Evolutionary conservation across 805 yeast genomes (phyloP), one percentile per base, ranked within the genome.

Genomic region (Starmera dryadoides): DNA sequence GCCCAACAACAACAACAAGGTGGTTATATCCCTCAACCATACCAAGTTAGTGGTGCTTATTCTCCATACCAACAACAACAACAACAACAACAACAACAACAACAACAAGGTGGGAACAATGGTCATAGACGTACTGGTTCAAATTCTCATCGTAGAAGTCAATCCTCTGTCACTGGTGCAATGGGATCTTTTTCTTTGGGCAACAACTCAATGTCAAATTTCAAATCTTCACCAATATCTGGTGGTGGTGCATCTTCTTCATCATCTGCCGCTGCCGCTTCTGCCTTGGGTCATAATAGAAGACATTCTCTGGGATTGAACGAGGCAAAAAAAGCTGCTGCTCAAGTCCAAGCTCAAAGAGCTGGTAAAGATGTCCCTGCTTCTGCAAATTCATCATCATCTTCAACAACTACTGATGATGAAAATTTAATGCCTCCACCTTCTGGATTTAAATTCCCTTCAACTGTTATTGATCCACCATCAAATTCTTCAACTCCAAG

Each of bases 251-350:
- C n/a, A n/a, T n/a, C n/a, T n/a, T n/a, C n/a, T n/a, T n/a, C n/a
- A n/a, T n/a, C n/a, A n/a, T n/a, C 38, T 33, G 26, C 20, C 20
- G 5, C 28, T 11, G n/a, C 28, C 11, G 23, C 23, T 34, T 38
- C 15, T 15, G 30, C 31, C 18, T 43, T 68, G 43, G 96, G 97
- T 28, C 98, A 91, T 58, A 66, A 71, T 32, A 79, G 98, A 65
- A 78, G 98, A 59, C 98, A 91, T 59, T 88, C 97, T 0, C 66
- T 91, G 43, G 97, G 95, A 2, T 69, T 91, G 42, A 80, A 80
- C 38, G 98, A 91, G 62, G 98, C 98, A 11, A 88, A 86, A 52
- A 81, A 81, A 49, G 97, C 97, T 6, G 98, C 98, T n/a, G 96
- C 96, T 4, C 81, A 80, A 48, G 89, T 80, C 30, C 87, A 81